These are phyloP conservation scores for Penicillium brasilianum DNA, from an alignment of 2,329 filamentous ascomycete species.

Conservation along the genomic window DNA sequence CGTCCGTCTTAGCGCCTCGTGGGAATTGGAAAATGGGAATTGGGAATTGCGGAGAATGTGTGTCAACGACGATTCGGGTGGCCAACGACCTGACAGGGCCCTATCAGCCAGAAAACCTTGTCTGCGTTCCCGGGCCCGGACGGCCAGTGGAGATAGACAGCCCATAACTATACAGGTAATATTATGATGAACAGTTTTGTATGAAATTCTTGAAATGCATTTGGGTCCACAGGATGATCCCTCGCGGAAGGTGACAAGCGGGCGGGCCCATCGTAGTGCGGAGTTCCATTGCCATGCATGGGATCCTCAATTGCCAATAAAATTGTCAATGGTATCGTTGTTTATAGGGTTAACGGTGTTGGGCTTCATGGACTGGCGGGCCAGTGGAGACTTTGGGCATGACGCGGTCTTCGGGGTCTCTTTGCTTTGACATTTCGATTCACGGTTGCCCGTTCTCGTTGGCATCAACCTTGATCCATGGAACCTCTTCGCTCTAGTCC, in stretches of 20 bases:
- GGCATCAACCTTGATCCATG: slow-evolving; percentile 6
- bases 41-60: not conserved
- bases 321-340: not conserved
- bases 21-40: too few relatives aligned
- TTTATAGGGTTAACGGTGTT: not conserved
- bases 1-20: not conserved
- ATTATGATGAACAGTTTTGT: too few relatives aligned
- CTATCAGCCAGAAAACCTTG: not conserved
- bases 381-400: not conserved
- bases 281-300: not conserved
- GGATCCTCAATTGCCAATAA: not conserved
- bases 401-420: not conserved
- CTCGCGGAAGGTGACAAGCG: not conserved
- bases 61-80: not conserved
- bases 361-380: not conserved
- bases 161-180: too few relatives aligned
- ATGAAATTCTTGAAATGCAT: too few relatives aligned
- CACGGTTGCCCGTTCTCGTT: not conserved
- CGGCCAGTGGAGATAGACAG: not conserved
- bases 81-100: not conserved
- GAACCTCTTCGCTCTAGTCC: slow-evolving; percentile 3
- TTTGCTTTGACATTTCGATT: not conserved
- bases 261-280: not conserved
- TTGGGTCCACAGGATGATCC: too few relatives aligned
- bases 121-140: not conserved